phyloP scores from a whole-genome alignment of 1,284 basidiomycete genomes.

The Fomitopsis palustris region DNA sequence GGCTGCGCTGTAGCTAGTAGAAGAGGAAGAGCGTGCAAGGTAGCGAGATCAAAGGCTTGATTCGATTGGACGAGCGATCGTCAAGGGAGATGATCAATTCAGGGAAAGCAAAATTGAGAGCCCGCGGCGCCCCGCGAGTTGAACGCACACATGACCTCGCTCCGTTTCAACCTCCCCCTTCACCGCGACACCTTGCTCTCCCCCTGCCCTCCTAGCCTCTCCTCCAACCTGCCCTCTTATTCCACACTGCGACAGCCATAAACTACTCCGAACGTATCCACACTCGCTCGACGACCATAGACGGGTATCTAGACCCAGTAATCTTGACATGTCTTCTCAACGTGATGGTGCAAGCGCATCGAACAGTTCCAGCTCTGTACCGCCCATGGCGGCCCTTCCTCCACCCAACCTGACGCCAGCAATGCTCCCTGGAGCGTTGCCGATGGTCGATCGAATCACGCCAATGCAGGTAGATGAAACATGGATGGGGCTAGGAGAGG shows the following conservation, averaged over 20 bases:
- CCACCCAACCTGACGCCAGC: neutral
- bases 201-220: neutral
- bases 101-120: neutral
- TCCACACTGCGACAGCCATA: neutral
- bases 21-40: neutral
- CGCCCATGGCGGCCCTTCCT: neutral
- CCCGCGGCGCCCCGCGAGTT: neutral
- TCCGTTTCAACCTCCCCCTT: conserved; percentile 13
- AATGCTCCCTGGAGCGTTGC: neutral
- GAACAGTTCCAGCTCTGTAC: neutral
- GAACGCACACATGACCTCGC: conserved; percentile 15
- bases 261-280: neutral
- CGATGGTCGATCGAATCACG: neutral
- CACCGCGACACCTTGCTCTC: conserved; percentile 2
- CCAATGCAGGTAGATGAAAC: neutral
- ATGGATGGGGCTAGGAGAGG: conserved; percentile 7
- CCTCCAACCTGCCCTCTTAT: neutral
- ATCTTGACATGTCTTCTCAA: conserved; percentile 2
- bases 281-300: neutral
- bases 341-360: conserved; percentile 2
- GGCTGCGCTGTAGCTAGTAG: neutral
- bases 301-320: neutral
- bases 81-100: neutral
- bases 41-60: neutral
- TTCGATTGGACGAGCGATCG: neutral